Evolutionary conservation across 148 eudicot species (phyloP).

Genomic region (Vaccinium corymbosum): DNA sequence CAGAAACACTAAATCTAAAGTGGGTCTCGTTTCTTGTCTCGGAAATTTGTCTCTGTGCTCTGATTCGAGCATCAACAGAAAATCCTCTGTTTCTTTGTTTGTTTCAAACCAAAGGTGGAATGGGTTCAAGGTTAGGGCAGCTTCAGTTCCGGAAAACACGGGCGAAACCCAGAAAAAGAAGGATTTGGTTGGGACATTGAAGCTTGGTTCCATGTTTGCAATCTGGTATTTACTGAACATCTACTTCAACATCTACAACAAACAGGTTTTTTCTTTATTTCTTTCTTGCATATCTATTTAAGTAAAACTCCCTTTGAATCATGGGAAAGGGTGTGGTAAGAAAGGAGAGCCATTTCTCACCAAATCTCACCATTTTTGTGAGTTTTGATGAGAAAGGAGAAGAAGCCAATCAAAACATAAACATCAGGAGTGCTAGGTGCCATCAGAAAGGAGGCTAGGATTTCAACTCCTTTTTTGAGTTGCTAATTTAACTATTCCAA

Average conservation of each 20-base stretch:
- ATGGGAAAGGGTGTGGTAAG: no score
- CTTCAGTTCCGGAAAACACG: conserved; percentile 27
- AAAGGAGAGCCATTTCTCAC: no score
- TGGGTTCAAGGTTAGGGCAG: conserved; percentile 23
- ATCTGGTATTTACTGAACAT: conserved; percentile 78
- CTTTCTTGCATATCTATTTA: neutral
- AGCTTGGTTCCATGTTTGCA: conserved; percentile 69
- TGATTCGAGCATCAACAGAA: neutral
- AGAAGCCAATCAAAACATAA: neutral
- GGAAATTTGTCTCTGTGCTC: neutral
- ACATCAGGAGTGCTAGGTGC: no score
- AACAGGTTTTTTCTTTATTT: conserved; percentile 50
- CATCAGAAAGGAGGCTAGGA: no score
- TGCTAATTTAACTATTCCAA: no score
- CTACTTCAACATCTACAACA: conserved; percentile 82
- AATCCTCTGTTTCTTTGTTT: neutral
- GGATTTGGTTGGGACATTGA: conserved; percentile 26
- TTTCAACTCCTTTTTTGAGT: no score
- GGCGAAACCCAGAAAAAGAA: conserved; percentile 15
- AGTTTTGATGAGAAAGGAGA: neutral
- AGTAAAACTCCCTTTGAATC: neutral
- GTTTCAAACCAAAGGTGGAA: neutral
- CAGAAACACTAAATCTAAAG: conserved; percentile 8
- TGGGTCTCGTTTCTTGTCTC: neutral
- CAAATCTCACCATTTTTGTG: neutral